phyloP scores from a whole-genome alignment of 164 flowering plant genomes.

The Vitis rupestris region DNA sequence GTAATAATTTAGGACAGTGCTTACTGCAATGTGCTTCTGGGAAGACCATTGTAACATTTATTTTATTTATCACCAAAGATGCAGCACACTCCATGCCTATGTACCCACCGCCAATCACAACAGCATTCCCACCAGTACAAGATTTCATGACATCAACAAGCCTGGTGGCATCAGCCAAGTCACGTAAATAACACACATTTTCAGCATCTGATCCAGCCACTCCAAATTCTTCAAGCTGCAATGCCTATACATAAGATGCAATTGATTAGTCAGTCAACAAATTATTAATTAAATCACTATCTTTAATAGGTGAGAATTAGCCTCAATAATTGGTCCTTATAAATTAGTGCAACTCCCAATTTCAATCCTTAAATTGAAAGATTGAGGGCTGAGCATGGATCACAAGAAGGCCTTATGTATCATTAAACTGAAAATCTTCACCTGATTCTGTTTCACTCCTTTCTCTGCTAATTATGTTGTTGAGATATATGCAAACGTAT shows the following conservation, averaged over 20 bases:
- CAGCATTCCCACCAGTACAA: slow-evolving; percentile 77
- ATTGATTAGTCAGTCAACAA: slow-evolving; percentile 10
- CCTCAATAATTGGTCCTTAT: background rate
- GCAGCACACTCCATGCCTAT: slow-evolving; percentile 99
- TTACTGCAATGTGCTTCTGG: slow-evolving; percentile 95
- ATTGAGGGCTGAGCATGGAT: background rate
- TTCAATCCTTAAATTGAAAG: background rate
- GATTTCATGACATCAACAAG: slow-evolving; percentile 75
- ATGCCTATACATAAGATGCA: slow-evolving; percentile 45
- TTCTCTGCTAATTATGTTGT: too few relatives aligned
- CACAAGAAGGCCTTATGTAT: background rate
- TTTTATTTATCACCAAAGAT: slow-evolving; percentile 78
- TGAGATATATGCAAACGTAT: too few relatives aligned
- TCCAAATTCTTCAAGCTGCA: slow-evolving; percentile 96
- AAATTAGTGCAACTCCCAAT: background rate
- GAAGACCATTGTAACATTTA: slow-evolving; percentile 92
- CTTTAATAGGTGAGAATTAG: background rate
- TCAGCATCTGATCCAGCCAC: slow-evolving; percentile 82
- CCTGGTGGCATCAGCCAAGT: slow-evolving; percentile 85
- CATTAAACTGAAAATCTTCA: background rate
- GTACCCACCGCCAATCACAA: slow-evolving; percentile 96
- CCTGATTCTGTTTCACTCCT: too few relatives aligned
- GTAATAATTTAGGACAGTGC: slow-evolving; percentile 16
- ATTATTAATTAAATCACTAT: background rate
- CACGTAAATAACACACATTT: slow-evolving; percentile 87